Base-by-base conservation (phyloP, 75 land plant genomes). In the Adiantum capillusveneris region DNA sequence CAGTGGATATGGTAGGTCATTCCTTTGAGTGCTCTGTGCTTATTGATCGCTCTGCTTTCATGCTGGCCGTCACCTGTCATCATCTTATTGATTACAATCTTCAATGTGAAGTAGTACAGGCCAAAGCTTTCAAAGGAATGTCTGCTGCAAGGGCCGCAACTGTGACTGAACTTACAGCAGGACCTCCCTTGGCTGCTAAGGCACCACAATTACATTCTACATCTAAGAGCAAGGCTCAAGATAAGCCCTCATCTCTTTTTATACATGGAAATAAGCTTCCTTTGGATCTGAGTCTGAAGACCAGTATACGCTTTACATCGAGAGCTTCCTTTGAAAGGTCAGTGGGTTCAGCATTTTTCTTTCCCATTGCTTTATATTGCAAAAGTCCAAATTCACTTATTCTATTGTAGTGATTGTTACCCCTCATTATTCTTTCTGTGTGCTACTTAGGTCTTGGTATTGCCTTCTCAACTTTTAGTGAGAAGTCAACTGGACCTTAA, bases 241-340 rank as follows among this genome's bases (percentile, higher is more conserved):
- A 9, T 34, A 3, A n/a, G 57, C 36, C 61, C 29, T 42, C 51
- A 28, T 6, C 36, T 11, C 21, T 59, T 41, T 41, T 29, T 0
- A 41, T 55, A 5, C 62, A 61, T 18, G 58, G 78, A 17, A 43
- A 60, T 20, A 77, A 72, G 61, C 31, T 58, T 55, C 97, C 93
- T 27, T 49, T 91, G 48, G 97, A 91, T 78, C 65, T 91, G 9
- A 79, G 81, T 29, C 46, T 91, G 49, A 91, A 87, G 68, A 63
- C 72, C 25, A 37, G 54, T 42, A 72, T 85, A 43, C 78, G 81
- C 9, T 41, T 87, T 26, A 53, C 80, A 44, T 77, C 88, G 24
- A 73, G 81, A 12, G 76, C 84, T 42, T 71, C 97, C 1, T 67
- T 91, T 36, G 49, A 46, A 20, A 46, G 49, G 49, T 46, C n/a